Evolutionary conservation across 2,329 filamentous ascomycete genomes (phyloP).

Genomic region (Macroventuria anomochaeta): DNA sequence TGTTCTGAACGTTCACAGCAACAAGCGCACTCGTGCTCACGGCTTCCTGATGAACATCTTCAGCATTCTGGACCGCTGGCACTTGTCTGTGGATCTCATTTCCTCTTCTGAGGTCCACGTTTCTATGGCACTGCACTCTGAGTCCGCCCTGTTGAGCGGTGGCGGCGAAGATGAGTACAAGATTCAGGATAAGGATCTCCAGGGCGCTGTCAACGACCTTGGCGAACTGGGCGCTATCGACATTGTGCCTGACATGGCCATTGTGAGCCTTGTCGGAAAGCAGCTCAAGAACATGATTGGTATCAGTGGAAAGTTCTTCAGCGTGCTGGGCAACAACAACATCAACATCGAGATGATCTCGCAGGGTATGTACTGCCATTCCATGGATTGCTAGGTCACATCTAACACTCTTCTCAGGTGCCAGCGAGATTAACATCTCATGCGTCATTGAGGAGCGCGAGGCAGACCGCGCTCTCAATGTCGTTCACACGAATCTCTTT

Average conservation of each 20-base stretch:
- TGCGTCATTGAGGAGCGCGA: constrained; percentile 94
- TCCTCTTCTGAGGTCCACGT: constrained; percentile 97
- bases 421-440: constrained; percentile 98
- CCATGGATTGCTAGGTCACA: not conserved
- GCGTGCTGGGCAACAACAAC: constrained; percentile 87
- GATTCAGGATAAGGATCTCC: constrained; percentile 56
- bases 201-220: constrained; percentile 70
- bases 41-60: constrained; percentile 96
- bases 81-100: constrained; percentile 92
- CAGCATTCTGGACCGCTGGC: constrained; percentile 83
- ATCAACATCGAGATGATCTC: constrained; percentile 99
- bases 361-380: constrained; percentile 70
- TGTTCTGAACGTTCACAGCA: constrained; percentile 97
- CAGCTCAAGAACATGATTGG: constrained; percentile 98
- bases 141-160: constrained; percentile 62
- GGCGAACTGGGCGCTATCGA: constrained; percentile 87
- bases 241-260: constrained; percentile 90
- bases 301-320: constrained; percentile 93
- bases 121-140: constrained; percentile 92
- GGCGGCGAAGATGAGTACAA: constrained; percentile 56
- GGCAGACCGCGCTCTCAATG: constrained; percentile 91
- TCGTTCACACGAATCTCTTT: constrained; percentile 95
- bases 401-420: constrained; percentile 63
- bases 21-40: constrained; percentile 94
- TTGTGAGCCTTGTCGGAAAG: constrained; percentile 89